Evolutionary conservation across 1,139 yeast genomes (phyloP).

Genomic region (Petasospora fabianii): DNA sequence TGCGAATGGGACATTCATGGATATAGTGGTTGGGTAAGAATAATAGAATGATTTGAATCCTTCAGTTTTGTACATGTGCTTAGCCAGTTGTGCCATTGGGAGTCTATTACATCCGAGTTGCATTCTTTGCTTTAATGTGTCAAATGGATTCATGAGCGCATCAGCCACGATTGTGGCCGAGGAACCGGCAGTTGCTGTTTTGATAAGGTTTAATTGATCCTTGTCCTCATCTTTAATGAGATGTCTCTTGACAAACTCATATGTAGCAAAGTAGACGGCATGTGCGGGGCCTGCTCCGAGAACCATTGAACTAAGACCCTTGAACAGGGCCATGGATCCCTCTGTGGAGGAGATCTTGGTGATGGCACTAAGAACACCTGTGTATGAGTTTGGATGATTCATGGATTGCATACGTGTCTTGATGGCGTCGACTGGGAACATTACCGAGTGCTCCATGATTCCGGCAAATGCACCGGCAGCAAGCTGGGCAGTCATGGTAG

Average conservation of each 20-base stretch:
- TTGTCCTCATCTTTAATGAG: slow-evolving; percentile 35
- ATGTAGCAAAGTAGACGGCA: slow-evolving; percentile 95
- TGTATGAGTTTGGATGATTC: slow-evolving; percentile 35
- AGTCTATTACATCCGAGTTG: slow-evolving; percentile 40
- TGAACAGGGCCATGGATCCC: slow-evolving; percentile 87
- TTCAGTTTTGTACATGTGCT: slow-evolving; percentile 60
- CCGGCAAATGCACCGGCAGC: slow-evolving; percentile 98
- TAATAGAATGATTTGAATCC: slow-evolving; percentile 84
- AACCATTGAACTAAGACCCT: slow-evolving; percentile 91
- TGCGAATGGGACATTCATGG: slow-evolving; percentile 93
- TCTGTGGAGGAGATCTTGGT: slow-evolving; percentile 80
- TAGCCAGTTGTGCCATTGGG: slow-evolving; percentile 23
- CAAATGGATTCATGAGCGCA: slow-evolving; percentile 97
- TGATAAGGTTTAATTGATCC: slow-evolving; percentile 70
- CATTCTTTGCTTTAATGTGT: slow-evolving; percentile 88
- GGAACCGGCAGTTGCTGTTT: slow-evolving; percentile 88
- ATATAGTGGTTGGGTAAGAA: slow-evolving; percentile 91
- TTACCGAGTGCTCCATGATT: slow-evolving; percentile 94
- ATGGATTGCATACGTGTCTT: slow-evolving; percentile 94
- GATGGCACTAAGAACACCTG: slow-evolving; percentile 46
- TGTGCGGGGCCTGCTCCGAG: slow-evolving; percentile 99
- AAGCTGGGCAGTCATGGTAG: slow-evolving; percentile 78
- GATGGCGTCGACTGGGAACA: slow-evolving; percentile 94
- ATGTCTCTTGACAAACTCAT: slow-evolving; percentile 75
- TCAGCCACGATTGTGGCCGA: slow-evolving; percentile 91